A percentile compares a stretch with the other conserved stretches of the same genome.
These are phyloP conservation scores for Stemphylium lycopersici DNA, from an alignment of 2,329 filamentous ascomycete genomes.

Conservation along the genomic window DNA sequence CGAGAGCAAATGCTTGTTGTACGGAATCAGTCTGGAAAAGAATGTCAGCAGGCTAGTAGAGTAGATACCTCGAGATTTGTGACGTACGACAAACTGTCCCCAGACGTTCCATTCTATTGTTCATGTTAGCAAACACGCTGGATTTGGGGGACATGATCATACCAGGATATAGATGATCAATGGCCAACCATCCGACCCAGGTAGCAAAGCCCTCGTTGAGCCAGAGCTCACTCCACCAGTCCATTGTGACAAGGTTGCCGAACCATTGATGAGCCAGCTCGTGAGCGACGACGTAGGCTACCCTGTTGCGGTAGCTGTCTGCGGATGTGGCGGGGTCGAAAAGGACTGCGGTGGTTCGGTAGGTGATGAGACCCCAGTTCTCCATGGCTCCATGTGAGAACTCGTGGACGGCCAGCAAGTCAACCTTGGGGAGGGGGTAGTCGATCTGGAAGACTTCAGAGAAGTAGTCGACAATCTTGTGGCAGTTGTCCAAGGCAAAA, in stretches of 20 bases:
- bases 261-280: conserved; percentile 98
- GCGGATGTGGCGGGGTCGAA: conserved; percentile 94
- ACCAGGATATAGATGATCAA: conserved; percentile 86
- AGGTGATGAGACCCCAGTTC: conserved; percentile 98
- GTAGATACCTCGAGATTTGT: conserved; percentile 59
- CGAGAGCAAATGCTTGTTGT: conserved; percentile 87
- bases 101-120: conserved; percentile 87
- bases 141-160: conserved; percentile 21
- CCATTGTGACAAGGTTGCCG: conserved; percentile 93
- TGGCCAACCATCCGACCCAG: conserved; percentile 95
- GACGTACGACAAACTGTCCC: conserved; percentile 87
- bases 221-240: conserved; percentile 92
- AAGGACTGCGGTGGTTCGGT: conserved; percentile 92
- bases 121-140: conserved; percentile 9
- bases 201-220: conserved; percentile 97
- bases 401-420: conserved; percentile 93
- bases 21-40: conserved; percentile 78
- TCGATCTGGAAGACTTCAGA: conserved; percentile 90
- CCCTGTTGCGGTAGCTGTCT: conserved; percentile 85
- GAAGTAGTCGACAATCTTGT: conserved; percentile 94
- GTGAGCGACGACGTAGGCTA: conserved; percentile 98
- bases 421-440: conserved; percentile 91
- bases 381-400: conserved; percentile 93
- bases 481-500: conserved; percentile 88
- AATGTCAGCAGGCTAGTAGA: conserved; percentile 42